phyloP scores from a whole-genome alignment of 2,329 filamentous ascomycete genomes.

The Orbilia javanica region DNA sequence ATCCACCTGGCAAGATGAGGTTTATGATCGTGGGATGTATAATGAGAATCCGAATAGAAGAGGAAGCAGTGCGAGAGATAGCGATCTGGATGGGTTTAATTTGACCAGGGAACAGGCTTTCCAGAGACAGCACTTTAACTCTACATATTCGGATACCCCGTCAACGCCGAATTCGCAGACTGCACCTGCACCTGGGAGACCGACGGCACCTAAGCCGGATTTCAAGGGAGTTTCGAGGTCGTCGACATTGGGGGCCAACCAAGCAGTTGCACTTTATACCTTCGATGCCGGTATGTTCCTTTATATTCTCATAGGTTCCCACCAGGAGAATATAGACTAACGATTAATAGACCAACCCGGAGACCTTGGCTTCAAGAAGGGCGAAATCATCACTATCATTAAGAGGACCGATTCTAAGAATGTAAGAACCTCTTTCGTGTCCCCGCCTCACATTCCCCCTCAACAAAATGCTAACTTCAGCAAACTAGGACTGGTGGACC shows the following conservation, averaged over 20 bases:
- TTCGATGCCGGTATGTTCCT: slow-evolving; percentile 78
- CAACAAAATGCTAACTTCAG: slow-evolving; percentile 32
- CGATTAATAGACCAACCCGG: slow-evolving; percentile 76
- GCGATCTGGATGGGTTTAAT: slow-evolving; percentile 66
- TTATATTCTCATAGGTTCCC: neutral
- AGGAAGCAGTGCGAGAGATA: slow-evolving; percentile 66
- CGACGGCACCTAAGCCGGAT: slow-evolving; percentile 88
- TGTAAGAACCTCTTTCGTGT: slow-evolving; percentile 66
- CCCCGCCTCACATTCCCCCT: neutral
- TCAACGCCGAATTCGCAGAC: slow-evolving; percentile 63
- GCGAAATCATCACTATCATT: slow-evolving; percentile 91
- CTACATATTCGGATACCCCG: slow-evolving; percentile 61
- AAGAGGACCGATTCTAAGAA: slow-evolving; percentile 94
- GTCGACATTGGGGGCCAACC: slow-evolving; percentile 72
- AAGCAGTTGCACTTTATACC: slow-evolving; percentile 90
- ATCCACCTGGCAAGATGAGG: slow-evolving; percentile 80
- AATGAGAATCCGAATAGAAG: slow-evolving; percentile 58
- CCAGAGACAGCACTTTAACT: slow-evolving; percentile 61
- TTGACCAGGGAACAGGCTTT: slow-evolving; percentile 59
- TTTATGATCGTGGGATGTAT: slow-evolving; percentile 73
- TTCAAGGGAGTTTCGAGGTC: slow-evolving; percentile 72
- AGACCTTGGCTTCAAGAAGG: slow-evolving; percentile 96
- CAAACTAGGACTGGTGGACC: slow-evolving; percentile 73
- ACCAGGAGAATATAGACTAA: neutral
- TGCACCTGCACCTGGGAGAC: slow-evolving; percentile 80